phyloP scores from a whole-genome alignment of 139 green algal species.

The Coelastrella sp. region DNA sequence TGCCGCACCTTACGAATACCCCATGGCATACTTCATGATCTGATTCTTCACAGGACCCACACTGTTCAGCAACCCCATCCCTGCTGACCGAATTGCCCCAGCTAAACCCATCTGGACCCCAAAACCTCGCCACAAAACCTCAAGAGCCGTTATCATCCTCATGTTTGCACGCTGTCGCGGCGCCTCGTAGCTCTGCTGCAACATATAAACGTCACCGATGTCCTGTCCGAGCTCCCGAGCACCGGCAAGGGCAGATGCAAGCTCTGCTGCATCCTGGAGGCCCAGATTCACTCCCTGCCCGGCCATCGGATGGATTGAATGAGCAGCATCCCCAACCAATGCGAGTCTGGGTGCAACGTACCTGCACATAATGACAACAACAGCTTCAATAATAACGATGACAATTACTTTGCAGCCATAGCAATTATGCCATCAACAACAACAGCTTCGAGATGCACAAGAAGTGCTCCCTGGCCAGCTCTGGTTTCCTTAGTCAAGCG shows the following conservation, averaged over 20 bases:
- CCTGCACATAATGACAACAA: slow-evolving; percentile 24
- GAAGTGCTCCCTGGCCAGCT: background rate
- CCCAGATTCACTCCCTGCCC: slow-evolving; percentile 89
- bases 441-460: background rate
- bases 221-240: slow-evolving; percentile 55
- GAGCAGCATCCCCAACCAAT: slow-evolving; percentile 86
- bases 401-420: background rate
- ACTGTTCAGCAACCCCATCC: slow-evolving; percentile 72
- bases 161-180: slow-evolving; percentile 68
- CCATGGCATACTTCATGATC: slow-evolving; percentile 86
- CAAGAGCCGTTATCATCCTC: slow-evolving; percentile 74
- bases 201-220: slow-evolving; percentile 3
- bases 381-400: no score
- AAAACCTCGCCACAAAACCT: slow-evolving; percentile 71
- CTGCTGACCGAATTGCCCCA: slow-evolving; percentile 60
- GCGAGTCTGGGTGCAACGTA: slow-evolving; percentile 80
- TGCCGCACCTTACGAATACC: background rate
- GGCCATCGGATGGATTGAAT: slow-evolving; percentile 83
- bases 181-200: slow-evolving; percentile 72
- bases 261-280: slow-evolving; percentile 74
- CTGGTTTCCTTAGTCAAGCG: background rate
- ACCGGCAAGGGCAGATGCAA: slow-evolving; percentile 62
- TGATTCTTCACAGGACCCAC: slow-evolving; percentile 58
- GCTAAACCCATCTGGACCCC: slow-evolving; percentile 56
- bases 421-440: no score